Conservation (phyloP, 371 early-diverging fungal species). For the Mortierella sp. region DNA sequence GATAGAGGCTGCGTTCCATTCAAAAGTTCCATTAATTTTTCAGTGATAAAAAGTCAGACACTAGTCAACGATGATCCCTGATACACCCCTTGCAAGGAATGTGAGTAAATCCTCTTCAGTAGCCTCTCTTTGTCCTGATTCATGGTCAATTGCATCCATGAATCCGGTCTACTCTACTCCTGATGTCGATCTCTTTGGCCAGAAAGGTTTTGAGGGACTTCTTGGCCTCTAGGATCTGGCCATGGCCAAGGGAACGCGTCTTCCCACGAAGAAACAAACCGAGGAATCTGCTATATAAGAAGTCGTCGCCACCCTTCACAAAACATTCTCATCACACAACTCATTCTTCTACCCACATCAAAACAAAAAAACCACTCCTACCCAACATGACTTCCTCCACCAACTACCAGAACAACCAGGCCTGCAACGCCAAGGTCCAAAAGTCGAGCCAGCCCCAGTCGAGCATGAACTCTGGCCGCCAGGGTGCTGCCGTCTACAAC, state of each 20-base stretch:
- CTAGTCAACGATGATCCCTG: neutral
- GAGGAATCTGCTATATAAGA: neutral
- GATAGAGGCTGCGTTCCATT: neutral
- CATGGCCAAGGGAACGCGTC: neutral
- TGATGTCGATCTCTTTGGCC: neutral
- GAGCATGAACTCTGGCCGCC: too few species aligned
- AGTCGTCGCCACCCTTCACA: neutral
- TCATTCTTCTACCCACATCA: too few species aligned
- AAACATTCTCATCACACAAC: neutral
- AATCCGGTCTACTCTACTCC: too few species aligned
- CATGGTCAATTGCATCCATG: neutral
- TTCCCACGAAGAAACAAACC: neutral
- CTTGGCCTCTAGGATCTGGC: neutral
- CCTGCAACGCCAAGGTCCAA: neutral
- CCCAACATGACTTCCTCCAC: neutral
- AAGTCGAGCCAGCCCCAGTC: neutral
- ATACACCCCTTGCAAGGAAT: neutral
- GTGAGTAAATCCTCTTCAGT: neutral
- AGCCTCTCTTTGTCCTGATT: neutral
- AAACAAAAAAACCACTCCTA: neutral
- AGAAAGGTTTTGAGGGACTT: conserved; percentile 2
- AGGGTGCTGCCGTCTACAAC: neutral
- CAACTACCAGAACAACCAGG: neutral
- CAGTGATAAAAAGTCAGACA: neutral
- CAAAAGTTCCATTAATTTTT: neutral